Conservation (phyloP, 106 monocot genomes). For the Platanthera guangdongensis region DNA sequence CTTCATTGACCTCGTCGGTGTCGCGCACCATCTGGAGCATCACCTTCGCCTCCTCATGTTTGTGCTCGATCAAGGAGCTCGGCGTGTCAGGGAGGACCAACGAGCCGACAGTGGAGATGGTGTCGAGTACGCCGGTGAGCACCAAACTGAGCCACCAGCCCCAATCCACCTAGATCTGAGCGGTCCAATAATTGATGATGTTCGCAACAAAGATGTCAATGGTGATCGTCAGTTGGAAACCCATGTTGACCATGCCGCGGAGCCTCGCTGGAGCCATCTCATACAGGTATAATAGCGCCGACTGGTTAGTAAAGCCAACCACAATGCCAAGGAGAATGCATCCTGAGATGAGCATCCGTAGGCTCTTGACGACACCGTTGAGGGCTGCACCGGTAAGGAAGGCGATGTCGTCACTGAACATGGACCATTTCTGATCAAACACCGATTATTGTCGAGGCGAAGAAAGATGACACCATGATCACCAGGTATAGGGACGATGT, state of each 20-base stretch:
- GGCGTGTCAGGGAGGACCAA: conserved; percentile 41
- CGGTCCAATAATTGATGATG: conserved; percentile 29
- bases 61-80: conserved; percentile 34
- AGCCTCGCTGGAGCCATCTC: conserved; percentile 32
- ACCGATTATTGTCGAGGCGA: conserved; percentile 23
- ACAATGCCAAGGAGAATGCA: conserved; percentile 10
- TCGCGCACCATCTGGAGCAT: conserved; percentile 28
- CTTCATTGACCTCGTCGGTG: conserved; percentile 15
- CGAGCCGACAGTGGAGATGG: conserved; percentile 29
- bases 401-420: conserved; percentile 23
- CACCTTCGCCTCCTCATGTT: conserved; percentile 17
- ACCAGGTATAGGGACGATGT: conserved; percentile 41
- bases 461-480: conserved; percentile 23
- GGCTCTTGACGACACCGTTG: conserved; percentile 25
- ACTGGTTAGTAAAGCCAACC: conserved; percentile 29
- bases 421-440: conserved; percentile 29
- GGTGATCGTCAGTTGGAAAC: conserved; percentile 39
- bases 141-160: conserved; percentile 39
- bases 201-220: conserved; percentile 36
- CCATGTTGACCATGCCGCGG: conserved; percentile 34
- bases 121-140: conserved; percentile 24
- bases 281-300: conserved; percentile 36
- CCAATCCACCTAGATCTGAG: conserved; percentile 24
- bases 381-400: conserved; percentile 29
- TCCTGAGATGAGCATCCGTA: conserved; percentile 29